Conservation (phyloP, 176 grass and related monocot species). For the Pharus latifolius region DNA sequence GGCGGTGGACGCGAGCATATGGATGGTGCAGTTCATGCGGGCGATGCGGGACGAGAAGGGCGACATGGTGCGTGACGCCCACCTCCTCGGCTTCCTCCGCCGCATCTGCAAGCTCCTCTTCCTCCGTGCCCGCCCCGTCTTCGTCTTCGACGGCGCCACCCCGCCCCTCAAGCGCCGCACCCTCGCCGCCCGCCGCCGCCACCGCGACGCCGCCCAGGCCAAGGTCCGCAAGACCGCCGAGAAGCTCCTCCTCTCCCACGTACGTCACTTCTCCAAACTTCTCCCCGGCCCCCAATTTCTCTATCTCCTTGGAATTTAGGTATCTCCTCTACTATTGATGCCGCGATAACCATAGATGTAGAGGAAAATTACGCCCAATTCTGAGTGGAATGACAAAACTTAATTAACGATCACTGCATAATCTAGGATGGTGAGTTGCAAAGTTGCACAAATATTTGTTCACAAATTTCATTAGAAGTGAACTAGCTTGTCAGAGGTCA, state of each 20-base stretch:
- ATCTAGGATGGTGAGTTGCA: neutral
- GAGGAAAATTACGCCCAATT: neutral
- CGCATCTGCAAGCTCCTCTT: conserved; percentile 96
- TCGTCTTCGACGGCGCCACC: conserved; percentile 82
- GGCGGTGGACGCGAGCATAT: conserved; percentile 94
- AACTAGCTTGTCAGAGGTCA: too few species aligned
- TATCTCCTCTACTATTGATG: neutral
- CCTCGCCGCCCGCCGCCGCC: conserved; percentile 62
- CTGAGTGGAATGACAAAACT: too few species aligned
- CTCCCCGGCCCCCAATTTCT: neutral
- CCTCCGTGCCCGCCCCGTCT: conserved; percentile 72
- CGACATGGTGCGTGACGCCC: conserved; percentile 80
- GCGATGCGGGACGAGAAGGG: conserved; percentile 96
- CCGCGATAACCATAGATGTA: neutral
- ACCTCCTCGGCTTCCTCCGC: conserved; percentile 85
- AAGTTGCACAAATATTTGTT: too few species aligned
- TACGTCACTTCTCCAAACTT: conserved; percentile 15
- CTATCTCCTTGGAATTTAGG: neutral
- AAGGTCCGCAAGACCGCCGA: conserved; percentile 96
- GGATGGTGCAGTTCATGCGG: conserved; percentile 98
- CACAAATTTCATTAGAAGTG: too few species aligned
- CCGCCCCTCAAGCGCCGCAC: conserved; percentile 77
- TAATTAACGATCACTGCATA: neutral
- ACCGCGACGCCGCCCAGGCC: conserved; percentile 71
- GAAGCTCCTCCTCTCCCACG: conserved; percentile 83